These are phyloP conservation scores for Neofusicoccum cordaticola DNA, from an alignment of 2,329 filamentous ascomycete genomes.

Conservation along the genomic window DNA sequence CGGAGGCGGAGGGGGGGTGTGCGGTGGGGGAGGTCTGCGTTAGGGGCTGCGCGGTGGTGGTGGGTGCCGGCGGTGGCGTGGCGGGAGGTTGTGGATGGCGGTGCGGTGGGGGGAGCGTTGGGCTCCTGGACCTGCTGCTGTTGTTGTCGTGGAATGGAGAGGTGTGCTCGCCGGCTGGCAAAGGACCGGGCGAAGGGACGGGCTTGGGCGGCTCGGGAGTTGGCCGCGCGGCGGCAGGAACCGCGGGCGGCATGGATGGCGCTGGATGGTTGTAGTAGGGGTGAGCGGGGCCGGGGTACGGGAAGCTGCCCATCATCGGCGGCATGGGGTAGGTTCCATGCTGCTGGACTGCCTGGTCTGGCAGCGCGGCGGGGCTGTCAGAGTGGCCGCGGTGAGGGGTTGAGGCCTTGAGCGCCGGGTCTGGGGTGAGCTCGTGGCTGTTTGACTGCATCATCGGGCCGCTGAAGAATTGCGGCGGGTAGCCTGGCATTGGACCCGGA, in stretches of 20 bases:
- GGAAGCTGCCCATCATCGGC: background rate
- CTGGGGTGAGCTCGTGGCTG: background rate
- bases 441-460: background rate
- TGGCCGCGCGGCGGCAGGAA: no score
- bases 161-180: no score
- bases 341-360: background rate
- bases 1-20: no score
- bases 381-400: background rate
- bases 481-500: background rate
- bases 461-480: background rate
- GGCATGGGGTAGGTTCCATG: no score
- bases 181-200: no score
- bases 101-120: no score
- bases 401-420: background rate
- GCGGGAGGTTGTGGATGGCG: no score
- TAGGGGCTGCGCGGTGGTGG: background rate
- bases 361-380: background rate
- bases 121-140: no score
- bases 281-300: background rate
- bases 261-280: background rate
- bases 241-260: no score
- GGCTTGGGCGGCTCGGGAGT: no score
- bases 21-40: no score
- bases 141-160: no score
- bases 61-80: background rate